A percentile compares a stretch with the other conserved stretches of the same genome.
phyloP scores from a whole-genome alignment of 768 basidiomycete genomes.

The Neoboletus magnificus region DNA sequence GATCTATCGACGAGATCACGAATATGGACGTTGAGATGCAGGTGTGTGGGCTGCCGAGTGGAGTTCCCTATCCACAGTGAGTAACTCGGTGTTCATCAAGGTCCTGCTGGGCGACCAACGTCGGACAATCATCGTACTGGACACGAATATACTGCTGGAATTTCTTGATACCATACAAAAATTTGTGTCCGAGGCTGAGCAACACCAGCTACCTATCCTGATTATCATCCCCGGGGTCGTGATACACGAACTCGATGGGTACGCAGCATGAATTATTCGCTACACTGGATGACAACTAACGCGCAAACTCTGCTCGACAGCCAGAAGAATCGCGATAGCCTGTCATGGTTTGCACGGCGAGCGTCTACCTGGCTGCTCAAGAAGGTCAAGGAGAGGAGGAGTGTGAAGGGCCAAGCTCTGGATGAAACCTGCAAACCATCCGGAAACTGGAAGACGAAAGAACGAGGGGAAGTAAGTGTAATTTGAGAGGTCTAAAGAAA shows the following conservation, averaged over 20 bases:
- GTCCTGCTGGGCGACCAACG: constrained; percentile 40
- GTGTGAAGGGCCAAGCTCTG: constrained; percentile 58
- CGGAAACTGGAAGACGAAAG: constrained; percentile 56
- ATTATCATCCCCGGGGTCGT: constrained; percentile 74
- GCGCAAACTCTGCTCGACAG: constrained; percentile 19
- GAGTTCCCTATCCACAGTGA: neutral
- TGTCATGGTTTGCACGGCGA: constrained; percentile 64
- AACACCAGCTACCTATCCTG: constrained; percentile 44
- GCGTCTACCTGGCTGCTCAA: constrained; percentile 67
- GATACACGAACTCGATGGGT: constrained; percentile 77
- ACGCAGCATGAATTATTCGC: constrained; percentile 15
- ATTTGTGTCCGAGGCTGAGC: constrained; percentile 63
- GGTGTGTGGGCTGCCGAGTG: constrained; percentile 39
- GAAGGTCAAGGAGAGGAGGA: constrained; percentile 54
- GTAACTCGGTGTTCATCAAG: constrained; percentile 23
- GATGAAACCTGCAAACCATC: constrained; percentile 61
- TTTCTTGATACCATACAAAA: constrained; percentile 60
- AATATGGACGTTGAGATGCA: constrained; percentile 75
- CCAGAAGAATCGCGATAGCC: constrained; percentile 37
- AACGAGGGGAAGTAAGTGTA: constrained; percentile 40
- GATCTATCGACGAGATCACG: constrained; percentile 51
- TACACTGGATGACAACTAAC: neutral
- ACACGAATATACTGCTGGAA: constrained; percentile 77
- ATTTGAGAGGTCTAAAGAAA: neutral
- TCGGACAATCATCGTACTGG: constrained; percentile 59